These are phyloP conservation scores for Cucumis cinereus DNA, from an alignment of 306 rosid species.

Conservation along the genomic window DNA sequence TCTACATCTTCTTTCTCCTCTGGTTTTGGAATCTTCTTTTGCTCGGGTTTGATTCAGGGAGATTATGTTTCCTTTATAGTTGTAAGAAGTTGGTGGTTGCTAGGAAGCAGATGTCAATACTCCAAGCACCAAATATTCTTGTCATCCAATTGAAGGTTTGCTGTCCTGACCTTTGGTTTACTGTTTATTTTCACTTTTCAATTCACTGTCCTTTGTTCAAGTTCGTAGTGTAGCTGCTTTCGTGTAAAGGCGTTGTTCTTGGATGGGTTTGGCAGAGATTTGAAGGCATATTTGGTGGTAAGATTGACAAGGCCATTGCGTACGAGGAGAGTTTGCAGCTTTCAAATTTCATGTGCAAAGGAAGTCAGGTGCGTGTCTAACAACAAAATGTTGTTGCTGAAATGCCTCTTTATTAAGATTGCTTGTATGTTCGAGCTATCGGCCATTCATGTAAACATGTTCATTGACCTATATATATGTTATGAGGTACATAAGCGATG, in stretches of 20 bases:
- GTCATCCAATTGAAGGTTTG: conserved; percentile 89
- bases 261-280: conserved; percentile 65
- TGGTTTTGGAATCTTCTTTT: background rate
- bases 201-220: background rate
- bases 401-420: background rate
- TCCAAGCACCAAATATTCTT: conserved; percentile 85
- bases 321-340: conserved; percentile 87
- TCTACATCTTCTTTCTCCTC: background rate
- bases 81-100: conserved; percentile 91
- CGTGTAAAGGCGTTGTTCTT: conserved; percentile 15
- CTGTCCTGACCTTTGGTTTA: background rate
- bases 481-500: background rate
- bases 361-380: conserved; percentile 56
- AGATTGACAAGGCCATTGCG: conserved; percentile 81
- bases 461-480: background rate
- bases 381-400: background rate
- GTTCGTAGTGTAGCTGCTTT: conserved; percentile 10
- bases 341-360: conserved; percentile 86
- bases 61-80: conserved; percentile 26
- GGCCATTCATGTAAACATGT: background rate
- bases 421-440: background rate
- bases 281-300: conserved; percentile 81
- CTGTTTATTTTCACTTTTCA: conserved; percentile 1
- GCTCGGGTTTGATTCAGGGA: conserved; percentile 13
- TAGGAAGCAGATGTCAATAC: conserved; percentile 87